Conservation (phyloP, 129 eudicot species). For the Artemisia annua region DNA sequence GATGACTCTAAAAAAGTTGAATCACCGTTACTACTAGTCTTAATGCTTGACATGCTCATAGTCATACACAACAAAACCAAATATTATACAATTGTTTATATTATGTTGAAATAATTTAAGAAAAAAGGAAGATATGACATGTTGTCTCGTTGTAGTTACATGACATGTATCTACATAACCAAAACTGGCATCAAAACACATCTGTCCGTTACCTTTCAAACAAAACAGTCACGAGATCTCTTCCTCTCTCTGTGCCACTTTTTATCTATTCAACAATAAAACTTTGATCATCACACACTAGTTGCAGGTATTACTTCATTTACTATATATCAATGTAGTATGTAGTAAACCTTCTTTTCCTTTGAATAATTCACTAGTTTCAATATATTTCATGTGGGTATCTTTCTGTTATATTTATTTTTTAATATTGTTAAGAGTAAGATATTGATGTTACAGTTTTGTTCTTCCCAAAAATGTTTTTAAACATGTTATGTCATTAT, state of each 20-base stretch:
- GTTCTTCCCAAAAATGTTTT: constrained; percentile 25
- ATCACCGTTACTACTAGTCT: no score
- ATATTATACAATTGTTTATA: no score
- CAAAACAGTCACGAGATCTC: constrained; percentile 26
- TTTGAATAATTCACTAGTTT: no score
- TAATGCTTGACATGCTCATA: no score
- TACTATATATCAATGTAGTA: constrained; percentile 8
- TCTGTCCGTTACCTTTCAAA: constrained; percentile 14
- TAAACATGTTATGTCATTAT: constrained; percentile 4
- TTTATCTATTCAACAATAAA: not conserved
- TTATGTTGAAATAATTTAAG: no score
- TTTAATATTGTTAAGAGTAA: not conserved
- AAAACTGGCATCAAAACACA: not conserved
- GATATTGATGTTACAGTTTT: not conserved
- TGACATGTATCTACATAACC: not conserved
- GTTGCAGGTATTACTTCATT: constrained; percentile 34
- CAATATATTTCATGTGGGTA: constrained; percentile 26
- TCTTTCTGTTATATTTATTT: not conserved
- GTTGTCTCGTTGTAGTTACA: not conserved
- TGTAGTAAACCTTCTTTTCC: not conserved
- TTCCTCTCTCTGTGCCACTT: constrained; percentile 16
- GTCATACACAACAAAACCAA: no score
- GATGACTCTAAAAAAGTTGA: no score
- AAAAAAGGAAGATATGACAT: not conserved
- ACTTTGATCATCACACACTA: constrained; percentile 7